Base-by-base conservation (phyloP, 768 basidiomycete species). In the Artomyces pyxidatus region DNA sequence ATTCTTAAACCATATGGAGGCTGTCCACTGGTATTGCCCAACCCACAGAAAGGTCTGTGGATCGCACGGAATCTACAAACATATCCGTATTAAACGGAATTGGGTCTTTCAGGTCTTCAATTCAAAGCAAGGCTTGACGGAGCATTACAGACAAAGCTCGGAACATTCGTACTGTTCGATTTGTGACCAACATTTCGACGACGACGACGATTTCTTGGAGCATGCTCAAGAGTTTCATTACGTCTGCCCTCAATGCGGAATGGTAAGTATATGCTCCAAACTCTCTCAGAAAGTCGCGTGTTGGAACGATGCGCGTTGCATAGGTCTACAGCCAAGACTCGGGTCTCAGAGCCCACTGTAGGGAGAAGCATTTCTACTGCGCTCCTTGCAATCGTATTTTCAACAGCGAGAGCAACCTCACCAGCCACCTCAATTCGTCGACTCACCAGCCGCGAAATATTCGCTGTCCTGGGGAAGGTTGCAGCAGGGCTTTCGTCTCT, bases 351-450 rank as follows among this genome's bases (percentile, higher is more conserved):
- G 17, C 19, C 21, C 64, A 63, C 42, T 39, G 56, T 5, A 26
- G 47, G 1, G 40, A 58, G 19, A 30, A 37, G 12, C 65, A 65
- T 38, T 42, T 43, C 40, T 80, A 76, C 55, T 81, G 83, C 56
- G 52, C 29, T 2, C 27, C 56, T 0, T 83, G 79, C 63, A 57
- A 63, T 17, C 68, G 67, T 3, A 47, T 59, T 21, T 85, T 84
- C 64, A 51, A 48, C 6, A 69, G 60, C 19, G 63, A 62, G 37
- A 67, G 55, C 47, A 72, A 69, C 48, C 68, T 77, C 21, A 52
- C 57, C 9, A 23, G 71, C 63, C 84, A 86, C 59, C 59, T 77
- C 47, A 71, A 71, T 12, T 84, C 84, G 1, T 68, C 74, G 26
- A 37, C 63, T 9, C 84, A 85, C 59, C 61, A 62, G 7, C 62